Evolutionary conservation across 176 grass and related monocot species (phyloP), one percentile per base, ranked within the genome.

Genomic region (Pontederia crassipes): DNA sequence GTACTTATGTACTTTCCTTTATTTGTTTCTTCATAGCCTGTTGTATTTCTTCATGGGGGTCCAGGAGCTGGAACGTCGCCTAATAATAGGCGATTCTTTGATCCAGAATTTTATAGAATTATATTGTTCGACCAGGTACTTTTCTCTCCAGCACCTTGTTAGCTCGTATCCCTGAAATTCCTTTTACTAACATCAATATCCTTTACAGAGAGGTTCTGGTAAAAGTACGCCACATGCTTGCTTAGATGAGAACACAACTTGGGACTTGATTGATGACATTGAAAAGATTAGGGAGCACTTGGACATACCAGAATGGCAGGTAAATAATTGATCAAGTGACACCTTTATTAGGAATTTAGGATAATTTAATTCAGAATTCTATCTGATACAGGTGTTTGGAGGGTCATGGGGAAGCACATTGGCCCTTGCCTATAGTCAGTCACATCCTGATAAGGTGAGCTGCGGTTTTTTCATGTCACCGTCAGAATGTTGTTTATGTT

Each of bases 351-450:
- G 1, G 20, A 24, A 24, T 24, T 24, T 24, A 2, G 67, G 10
- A 1, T 67, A 15, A 52, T 55, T 16, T 12, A 29, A 28, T 8
- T 75, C 13, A 74, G 28, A 46, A 28, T 10, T 47, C 47, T 69
- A 17, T 17, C 52, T 4, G 12, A 50, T 73, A n/a, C 12, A 98
- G 93, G 94, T 98, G 24, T 98, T 98, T 67, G 94, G 94, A 27
- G 88, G 88, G 52, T 98, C 88, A 5, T 98, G 88, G 94, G 93
- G 94, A 74, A 98, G 94, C 74, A 98, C 88, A 17, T 89, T 98
- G 70, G 82, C 82, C 58, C 84, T 98, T 54, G 84, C 82, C 0
- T 92, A 98, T 64, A 89, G 88, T 64, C 84, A 93, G 66, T 76
- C 65, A 18, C 88, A 93, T 48, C 94, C 94, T 63, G 88, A 92